A percentile compares a stretch with the other conserved stretches of the same genome.
Conservation (phyloP, 257 asterid genomes). For the Cynanchum wilfordii region DNA sequence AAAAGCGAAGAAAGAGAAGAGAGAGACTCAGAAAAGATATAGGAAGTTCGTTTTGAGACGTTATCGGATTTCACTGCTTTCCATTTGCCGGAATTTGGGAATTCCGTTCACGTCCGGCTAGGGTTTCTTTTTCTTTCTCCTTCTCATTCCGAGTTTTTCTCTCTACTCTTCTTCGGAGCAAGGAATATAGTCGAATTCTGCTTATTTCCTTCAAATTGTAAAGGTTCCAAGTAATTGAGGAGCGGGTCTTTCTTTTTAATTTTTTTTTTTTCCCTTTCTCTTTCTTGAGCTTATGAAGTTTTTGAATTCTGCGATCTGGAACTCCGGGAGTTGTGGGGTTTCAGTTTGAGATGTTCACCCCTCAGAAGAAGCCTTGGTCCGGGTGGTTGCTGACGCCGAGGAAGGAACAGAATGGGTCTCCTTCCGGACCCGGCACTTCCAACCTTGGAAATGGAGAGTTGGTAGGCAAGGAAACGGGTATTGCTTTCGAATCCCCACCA, state of each 20-base stretch:
- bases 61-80: slow-evolving; percentile 60
- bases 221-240: neutral
- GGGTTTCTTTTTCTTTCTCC: too few relatives aligned
- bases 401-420: slow-evolving; percentile 47
- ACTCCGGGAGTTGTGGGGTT: neutral
- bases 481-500: slow-evolving; percentile 23
- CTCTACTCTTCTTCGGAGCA: neutral
- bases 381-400: slow-evolving; percentile 57
- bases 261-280: neutral
- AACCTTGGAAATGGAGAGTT: slow-evolving; percentile 38
- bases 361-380: slow-evolving; percentile 56
- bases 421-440: slow-evolving; percentile 37
- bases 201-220: neutral
- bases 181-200: neutral
- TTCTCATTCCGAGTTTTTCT: too few relatives aligned
- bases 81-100: slow-evolving; percentile 63
- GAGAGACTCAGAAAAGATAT: slow-evolving; percentile 20
- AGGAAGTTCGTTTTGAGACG: slow-evolving; percentile 53
- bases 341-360: slow-evolving; percentile 54
- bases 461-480: slow-evolving; percentile 44
- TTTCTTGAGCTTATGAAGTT: slow-evolving; percentile 19
- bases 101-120: slow-evolving; percentile 67
- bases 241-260: slow-evolving; percentile 5
- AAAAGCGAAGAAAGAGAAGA: slow-evolving; percentile 24
- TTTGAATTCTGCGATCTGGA: slow-evolving; percentile 41